Base-by-base conservation (phyloP, 768 basidiomycete genomes). In the Mycena latifolia region DNA sequence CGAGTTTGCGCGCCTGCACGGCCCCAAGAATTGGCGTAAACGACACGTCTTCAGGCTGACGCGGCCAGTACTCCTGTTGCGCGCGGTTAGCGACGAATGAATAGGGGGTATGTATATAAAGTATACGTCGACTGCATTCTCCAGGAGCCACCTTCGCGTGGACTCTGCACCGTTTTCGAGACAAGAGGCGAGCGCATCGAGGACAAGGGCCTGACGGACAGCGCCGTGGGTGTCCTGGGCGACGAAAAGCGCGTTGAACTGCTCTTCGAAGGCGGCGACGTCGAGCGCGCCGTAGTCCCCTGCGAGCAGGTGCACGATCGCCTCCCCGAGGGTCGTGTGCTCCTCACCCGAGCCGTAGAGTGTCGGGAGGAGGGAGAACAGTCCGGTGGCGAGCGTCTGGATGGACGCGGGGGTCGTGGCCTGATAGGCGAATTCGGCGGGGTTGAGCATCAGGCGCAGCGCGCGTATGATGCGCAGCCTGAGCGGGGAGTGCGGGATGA, bases 151-250 rank as follows among this genome's bases (percentile, higher is more conserved):
- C 54, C 81, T 75, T 17, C 86, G 81, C n/a, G 78, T 77, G 0
- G 75, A 75, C 24, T 82, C 75, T 5, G 79, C 73, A 33, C 83
- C 84, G 41, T 84, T 79, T 69, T 88, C 87, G 29, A 90, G 72
- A 69, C 86, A 89, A 22, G 77, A 77, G 5, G 83, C 75, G n/a
- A 90, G 72, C 10, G 82, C 81, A 45, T 88, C 84, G 25, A 85
- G 68, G 14, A 88, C 74, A 33, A 70, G n/a, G 0, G 69, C 65
- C 47, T 70, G 65, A 9, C 69, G 69, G 18, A 70, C 61, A 27
- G 56, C 52, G 7, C 52, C 61, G 33, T 60, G 46, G 29, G 37
- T 45, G 29, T 70, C 63, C 35, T 62, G 64, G 8, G 56, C 61
- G 31, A 63, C 43, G 47, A 62, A 66, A 22, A 70, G 56, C 15